These are phyloP conservation scores for Tetraselmis striata DNA, from an alignment of 139 green algal species.

Conservation along the genomic window DNA sequence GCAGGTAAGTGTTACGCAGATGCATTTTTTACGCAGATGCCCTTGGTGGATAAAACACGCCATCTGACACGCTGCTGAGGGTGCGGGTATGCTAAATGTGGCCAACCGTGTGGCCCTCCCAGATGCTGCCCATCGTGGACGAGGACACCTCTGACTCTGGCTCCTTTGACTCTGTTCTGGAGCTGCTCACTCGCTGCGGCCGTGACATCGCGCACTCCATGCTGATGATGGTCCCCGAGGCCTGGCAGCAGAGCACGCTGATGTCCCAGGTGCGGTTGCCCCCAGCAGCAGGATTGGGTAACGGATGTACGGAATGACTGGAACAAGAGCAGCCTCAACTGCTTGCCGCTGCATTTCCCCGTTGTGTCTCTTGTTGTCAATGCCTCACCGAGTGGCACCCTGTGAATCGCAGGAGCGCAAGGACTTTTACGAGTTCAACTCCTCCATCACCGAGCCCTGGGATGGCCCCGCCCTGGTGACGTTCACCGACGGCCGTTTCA, in stretches of 20 bases:
- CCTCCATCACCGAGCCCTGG: slow-evolving; percentile 94
- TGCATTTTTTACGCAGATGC: too few species aligned
- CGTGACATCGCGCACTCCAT: slow-evolving; percentile 80
- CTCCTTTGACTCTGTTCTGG: slow-evolving; percentile 82
- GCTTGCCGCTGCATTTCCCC: too few species aligned
- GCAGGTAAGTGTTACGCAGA: slow-evolving; percentile 28
- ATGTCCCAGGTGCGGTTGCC: slow-evolving; percentile 51
- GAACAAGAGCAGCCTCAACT: too few species aligned
- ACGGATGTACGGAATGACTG: too few species aligned
- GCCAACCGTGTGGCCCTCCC: too few species aligned
- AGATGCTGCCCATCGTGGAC: slow-evolving; percentile 81
- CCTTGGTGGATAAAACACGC: too few species aligned
- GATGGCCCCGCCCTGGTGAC: slow-evolving; percentile 87
- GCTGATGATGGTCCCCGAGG: slow-evolving; percentile 97
- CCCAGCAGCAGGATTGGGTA: too few species aligned
- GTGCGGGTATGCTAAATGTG: too few species aligned
- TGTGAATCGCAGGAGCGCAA: slow-evolving; percentile 54
- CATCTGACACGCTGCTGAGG: too few species aligned
- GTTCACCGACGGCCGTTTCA: slow-evolving; percentile 89
- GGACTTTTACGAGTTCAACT: slow-evolving; percentile 88
- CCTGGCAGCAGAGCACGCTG: slow-evolving; percentile 82
- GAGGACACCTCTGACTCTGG: slow-evolving; percentile 74
- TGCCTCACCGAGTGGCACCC: not conserved
- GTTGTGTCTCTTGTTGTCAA: not conserved
- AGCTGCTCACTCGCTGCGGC: slow-evolving; percentile 76